Base-by-base conservation (phyloP, 2,329 filamentous ascomycete genomes). In the Dothideomycetes sp. region DNA sequence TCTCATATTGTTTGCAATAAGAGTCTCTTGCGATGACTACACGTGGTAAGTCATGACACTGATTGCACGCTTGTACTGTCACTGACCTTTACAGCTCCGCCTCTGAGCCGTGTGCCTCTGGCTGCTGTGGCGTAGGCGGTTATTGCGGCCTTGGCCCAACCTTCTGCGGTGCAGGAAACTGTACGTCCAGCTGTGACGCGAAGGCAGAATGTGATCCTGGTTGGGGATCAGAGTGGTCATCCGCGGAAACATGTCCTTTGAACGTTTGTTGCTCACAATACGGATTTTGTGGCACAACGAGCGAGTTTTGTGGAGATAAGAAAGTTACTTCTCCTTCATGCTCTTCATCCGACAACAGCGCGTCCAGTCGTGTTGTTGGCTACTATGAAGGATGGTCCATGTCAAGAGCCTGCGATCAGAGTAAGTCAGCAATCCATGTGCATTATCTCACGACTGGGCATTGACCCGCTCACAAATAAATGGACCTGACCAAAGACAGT, bases 271-370 rank as follows among this genome's bases (percentile, higher is more conserved):
- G 40, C 22, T 32, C 19, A 11, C 10, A 38, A 4, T 42, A 34
- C 15, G 35, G 40, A 4, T 42, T 42, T n/a, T 42, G 40, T 35
- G 40, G 40, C 19, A 31, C 39, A 5, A 38, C 30, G 5, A 19
- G 37, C 12, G 29, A 38, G 8, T 38, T 38, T 19, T 38, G 40
- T 24, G 19, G 19, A 14, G 30, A 4, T 19, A 11, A 10, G 29
- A 16, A 14, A 12, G n/a, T 27, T 12, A 12, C 7, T 12, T 12
- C 22, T 27, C 7, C 7, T 27, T 27, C 12, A 7, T 27, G 22
- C 22, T 12, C 12, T 12, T 27, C 22, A 7, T 12, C 22, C 22
- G 22, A 27, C 22, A n/a, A n/a, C n/a, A n/a, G n/a, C n/a, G n/a
- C n/a, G n/a, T n/a, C 22, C 22, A 4, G 12, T 10, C 12, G 31